A percentile compares a stretch with the other conserved stretches of the same genome.
phyloP scores from a whole-genome alignment of 441 rosid species.

The Flueggea neowawraea region DNA sequence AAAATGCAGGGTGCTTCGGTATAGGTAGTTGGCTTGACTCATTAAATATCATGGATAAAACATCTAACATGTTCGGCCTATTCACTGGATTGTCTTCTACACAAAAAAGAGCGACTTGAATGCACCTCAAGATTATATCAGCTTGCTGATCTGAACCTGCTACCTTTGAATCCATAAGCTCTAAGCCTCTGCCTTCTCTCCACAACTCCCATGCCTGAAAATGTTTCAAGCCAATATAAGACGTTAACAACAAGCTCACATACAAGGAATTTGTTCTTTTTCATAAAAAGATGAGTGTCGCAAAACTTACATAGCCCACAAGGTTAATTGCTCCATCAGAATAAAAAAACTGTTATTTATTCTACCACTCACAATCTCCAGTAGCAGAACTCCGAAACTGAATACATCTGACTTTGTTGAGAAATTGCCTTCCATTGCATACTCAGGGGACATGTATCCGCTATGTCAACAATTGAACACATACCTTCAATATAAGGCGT shows the following conservation, averaged over 20 bases:
- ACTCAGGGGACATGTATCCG: conserved; percentile 1
- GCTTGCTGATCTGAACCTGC: background rate
- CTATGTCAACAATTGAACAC: too few species aligned
- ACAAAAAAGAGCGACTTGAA: background rate
- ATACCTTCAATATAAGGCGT: too few species aligned
- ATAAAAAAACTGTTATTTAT: conserved; percentile 3
- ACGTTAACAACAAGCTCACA: too few species aligned
- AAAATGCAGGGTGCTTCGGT: background rate
- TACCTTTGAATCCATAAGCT: background rate
- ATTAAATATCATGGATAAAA: too few species aligned
- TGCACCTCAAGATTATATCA: too few species aligned
- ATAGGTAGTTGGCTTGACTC: background rate
- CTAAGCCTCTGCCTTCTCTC: conserved; percentile 3
- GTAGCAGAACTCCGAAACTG: conserved; percentile 12
- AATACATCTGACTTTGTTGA: conserved; percentile 14
- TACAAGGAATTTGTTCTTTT: too few species aligned
- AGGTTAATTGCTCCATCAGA: conserved; percentile 5
- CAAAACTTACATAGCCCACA: conserved; percentile 14
- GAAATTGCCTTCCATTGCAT: conserved; percentile 6
- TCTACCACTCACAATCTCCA: conserved; percentile 11
- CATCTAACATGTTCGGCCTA: too few species aligned
- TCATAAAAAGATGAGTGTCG: too few species aligned
- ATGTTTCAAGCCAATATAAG: background rate
- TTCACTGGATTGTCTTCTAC: too few species aligned
- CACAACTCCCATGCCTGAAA: conserved; percentile 15